Evolutionary conservation across 176 grass and related monocot species (phyloP).

Genomic region (Phragmites australis): DNA sequence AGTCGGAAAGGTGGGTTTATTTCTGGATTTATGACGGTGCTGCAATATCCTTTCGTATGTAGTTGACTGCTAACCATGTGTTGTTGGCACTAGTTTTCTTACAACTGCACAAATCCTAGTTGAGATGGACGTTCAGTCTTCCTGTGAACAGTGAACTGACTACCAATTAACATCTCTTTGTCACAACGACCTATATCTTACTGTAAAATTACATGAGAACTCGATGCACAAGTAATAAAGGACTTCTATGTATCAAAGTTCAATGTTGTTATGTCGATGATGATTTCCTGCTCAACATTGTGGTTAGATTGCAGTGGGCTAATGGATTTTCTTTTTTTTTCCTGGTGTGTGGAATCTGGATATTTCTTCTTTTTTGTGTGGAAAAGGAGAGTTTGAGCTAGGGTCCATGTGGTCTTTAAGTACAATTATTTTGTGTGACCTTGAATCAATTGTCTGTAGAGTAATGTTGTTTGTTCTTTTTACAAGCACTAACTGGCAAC

Average conservation of each 20-base stretch:
- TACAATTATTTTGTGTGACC: not conserved
- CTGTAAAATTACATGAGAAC: not conserved
- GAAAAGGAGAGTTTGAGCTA: not conserved
- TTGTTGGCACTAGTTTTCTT: not conserved
- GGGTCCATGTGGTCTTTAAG: not conserved
- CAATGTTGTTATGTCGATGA: not conserved
- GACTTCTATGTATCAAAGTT: not conserved
- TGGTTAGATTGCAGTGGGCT: not conserved
- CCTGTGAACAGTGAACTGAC: not conserved
- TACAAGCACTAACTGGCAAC: not conserved
- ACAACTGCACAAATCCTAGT: not conserved
- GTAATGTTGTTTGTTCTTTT: conserved; percentile 2
- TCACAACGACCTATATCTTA: conserved; percentile 6
- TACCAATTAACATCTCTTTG: not conserved
- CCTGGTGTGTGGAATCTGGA: not conserved
- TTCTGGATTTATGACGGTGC: not conserved
- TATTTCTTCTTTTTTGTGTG: not conserved
- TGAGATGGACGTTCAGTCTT: not conserved
- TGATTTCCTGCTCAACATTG: not conserved
- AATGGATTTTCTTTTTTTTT: not conserved
- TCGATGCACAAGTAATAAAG: not conserved
- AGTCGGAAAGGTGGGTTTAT: not conserved
- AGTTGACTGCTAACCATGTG: not conserved
- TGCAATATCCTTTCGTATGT: not conserved
- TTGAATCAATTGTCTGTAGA: conserved; percentile 7